Evolutionary conservation across 345 rosid species (phyloP), one percentile per base, ranked within the genome.

Genomic region (Brassica incana): DNA sequence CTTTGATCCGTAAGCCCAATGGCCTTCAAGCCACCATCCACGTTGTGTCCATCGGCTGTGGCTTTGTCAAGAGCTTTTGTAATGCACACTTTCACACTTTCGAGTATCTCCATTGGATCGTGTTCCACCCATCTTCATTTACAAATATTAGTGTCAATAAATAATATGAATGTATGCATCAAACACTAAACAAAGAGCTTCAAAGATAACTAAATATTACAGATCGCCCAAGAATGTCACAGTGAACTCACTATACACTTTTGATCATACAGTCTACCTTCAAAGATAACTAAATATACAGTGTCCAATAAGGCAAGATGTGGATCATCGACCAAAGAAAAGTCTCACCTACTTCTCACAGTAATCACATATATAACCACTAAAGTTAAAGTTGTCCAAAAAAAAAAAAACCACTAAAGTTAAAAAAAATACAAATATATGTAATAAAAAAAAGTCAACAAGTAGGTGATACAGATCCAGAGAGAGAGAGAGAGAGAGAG

Each of bases 1-100:
- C 98, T 87, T 87, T 95, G 99, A 89, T 93, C 94, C 11, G 98
- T 93, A 15, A 95, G 80, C 0, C 99, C 99, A 62, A 95, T 87
- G 1, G 93, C 99, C 78, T 88, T 93, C 90, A 95, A 86, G 27
- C 89, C 88, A 12, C 83, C 81, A 9, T 93, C 98, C 0, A 93
- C 93, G 30, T 93, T 91, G 81, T 82, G 85, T 0, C 98, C 97
- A 76, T 86, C 92, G 3, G 92, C 98, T 0, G 94, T 90, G 23
- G 96, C 98, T 86, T 92, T 95, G 79, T 91, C 97, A 16, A 95
- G 6, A 23, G 99, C 94, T 83, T 90, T 95, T 0, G 94, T 87
- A 35, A 90, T 85, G 58, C 99, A 95, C 29, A 84, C 80, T 74
- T 81, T 86, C 58, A 90, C 94, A 69, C 96, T 95, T 73, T 91